A percentile compares a stretch with the other conserved stretches of the same genome.
phyloP scores from a whole-genome alignment of 805 yeast genomes.

The Wilhelminamyces savonicus region DNA sequence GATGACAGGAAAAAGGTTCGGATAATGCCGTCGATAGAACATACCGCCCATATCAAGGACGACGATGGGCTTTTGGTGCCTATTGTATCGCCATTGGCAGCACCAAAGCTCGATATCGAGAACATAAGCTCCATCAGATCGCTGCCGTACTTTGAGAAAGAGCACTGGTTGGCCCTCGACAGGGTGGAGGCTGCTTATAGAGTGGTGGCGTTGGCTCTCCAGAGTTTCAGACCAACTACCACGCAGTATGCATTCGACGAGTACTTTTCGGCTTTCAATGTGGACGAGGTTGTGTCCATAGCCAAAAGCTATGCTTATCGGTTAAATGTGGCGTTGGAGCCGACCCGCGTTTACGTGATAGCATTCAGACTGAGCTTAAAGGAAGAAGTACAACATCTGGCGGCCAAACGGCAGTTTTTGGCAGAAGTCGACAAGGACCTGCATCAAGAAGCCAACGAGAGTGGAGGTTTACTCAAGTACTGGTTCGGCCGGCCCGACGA shows the following conservation, averaged over 20 bases:
- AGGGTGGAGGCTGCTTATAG: constrained; percentile 13
- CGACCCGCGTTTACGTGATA: constrained; percentile 20
- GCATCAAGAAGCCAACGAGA: constrained; percentile 27
- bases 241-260: constrained; percentile 15
- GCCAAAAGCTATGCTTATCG: constrained; percentile 8
- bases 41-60: constrained; percentile 6
- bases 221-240: constrained; percentile 12
- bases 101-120: constrained; percentile 1
- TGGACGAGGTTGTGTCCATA: constrained; percentile 13
- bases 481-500: constrained; percentile 34
- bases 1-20: too few species aligned
- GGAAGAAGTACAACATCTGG: constrained; percentile 16
- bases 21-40: constrained; percentile 1
- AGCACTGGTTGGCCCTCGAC: constrained; percentile 19
- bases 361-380: constrained; percentile 27
- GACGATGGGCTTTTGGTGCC: constrained; percentile 11
- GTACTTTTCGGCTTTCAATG: constrained; percentile 21
- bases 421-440: constrained; percentile 24
- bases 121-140: constrained; percentile 11
- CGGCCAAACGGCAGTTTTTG: constrained; percentile 17
- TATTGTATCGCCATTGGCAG: constrained; percentile 3
- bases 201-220: constrained; percentile 24
- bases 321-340: constrained; percentile 5
- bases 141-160: constrained; percentile 23
- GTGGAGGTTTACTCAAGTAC: constrained; percentile 33